Evolutionary conservation across 768 basidiomycete species (phyloP).

Genomic region (Tricholoma terreum): DNA sequence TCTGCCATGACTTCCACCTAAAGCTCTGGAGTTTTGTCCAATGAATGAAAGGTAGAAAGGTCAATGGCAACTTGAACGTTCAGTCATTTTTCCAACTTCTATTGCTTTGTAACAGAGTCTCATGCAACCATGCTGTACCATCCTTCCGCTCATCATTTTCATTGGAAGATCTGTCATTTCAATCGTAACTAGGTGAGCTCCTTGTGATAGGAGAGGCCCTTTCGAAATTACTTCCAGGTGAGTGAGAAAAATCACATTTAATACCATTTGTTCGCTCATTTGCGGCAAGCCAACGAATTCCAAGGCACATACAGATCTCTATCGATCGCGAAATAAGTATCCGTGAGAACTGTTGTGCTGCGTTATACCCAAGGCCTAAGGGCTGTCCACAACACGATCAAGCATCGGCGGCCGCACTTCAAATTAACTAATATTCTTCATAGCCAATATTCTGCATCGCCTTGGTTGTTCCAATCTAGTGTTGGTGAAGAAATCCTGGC

Average conservation of each 20-base stretch:
- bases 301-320: background rate
- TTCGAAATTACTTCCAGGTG: too few species aligned
- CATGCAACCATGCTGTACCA: background rate
- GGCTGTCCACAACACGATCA: background rate
- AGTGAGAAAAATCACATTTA: too few species aligned
- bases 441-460: too few species aligned
- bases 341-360: background rate
- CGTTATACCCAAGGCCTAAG: background rate
- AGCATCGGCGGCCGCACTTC: background rate
- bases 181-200: background rate
- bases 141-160: background rate
- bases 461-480: too few species aligned
- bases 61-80: too few species aligned
- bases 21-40: too few species aligned
- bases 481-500: too few species aligned
- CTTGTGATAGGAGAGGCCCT: too few species aligned
- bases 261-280: background rate
- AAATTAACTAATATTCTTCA: too few species aligned
- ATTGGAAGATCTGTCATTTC: slow-evolving; percentile 1
- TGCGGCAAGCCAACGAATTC: background rate
- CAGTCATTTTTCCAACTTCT: too few species aligned
- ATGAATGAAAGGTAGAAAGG: too few species aligned
- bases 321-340: background rate
- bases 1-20: too few species aligned
- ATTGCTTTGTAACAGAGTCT: background rate